phyloP scores from a whole-genome alignment of 306 rosid genomes.

The barrel medic (Medicago truncatula) region DNA sequence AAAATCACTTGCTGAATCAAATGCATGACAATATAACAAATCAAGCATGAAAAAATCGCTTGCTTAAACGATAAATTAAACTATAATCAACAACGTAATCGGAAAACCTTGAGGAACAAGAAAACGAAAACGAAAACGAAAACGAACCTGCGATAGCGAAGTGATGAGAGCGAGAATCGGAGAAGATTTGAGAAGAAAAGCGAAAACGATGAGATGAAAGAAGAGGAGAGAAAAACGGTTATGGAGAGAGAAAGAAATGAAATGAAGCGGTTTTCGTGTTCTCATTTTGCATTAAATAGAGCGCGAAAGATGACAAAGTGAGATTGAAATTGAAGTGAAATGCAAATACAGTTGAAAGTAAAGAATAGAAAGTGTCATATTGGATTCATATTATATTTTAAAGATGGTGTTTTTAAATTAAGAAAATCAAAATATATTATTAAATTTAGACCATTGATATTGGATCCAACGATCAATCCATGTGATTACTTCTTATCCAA shows the following conservation, averaged over 20 bases:
- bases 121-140: background rate
- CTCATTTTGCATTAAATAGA: background rate
- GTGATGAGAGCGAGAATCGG: background rate
- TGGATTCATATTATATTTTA: too few species aligned
- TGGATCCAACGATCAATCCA: too few species aligned
- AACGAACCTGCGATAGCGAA: conserved; percentile 48
- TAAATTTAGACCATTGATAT: too few species aligned
- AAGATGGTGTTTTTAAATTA: too few species aligned
- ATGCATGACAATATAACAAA: too few species aligned
- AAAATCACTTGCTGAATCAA: too few species aligned
- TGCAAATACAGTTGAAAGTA: background rate
- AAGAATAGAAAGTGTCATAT: too few species aligned
- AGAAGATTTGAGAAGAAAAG: background rate
- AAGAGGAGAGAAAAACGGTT: background rate
- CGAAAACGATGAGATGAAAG: background rate
- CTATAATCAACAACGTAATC: background rate
- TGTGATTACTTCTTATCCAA: too few species aligned
- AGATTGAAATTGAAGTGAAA: background rate
- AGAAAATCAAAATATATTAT: too few species aligned
- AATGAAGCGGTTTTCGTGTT: background rate
- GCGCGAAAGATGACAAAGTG: background rate
- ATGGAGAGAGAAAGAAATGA: background rate
- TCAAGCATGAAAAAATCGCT: too few species aligned
- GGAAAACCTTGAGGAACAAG: background rate
- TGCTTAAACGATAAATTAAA: background rate